Percentiles rank a stretch among this genome's conserved stretches.
Conservation (phyloP, 2,329 filamentous ascomycete genomes). For the Pseudogymnoascus sp. region DNA sequence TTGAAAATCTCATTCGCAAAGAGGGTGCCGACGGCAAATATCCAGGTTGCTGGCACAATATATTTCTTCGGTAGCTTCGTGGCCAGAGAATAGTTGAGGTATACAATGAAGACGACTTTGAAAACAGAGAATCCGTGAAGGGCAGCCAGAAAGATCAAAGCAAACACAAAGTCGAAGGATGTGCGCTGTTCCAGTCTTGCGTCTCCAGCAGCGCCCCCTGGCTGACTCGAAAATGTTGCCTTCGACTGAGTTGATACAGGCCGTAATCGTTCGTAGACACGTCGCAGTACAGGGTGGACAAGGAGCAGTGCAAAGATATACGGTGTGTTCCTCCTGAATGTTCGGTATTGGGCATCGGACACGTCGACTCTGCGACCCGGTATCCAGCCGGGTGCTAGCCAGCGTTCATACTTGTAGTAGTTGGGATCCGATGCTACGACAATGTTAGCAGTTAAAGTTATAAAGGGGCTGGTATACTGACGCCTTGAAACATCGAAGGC, state of each 20-base stretch:
- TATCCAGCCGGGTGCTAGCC: slow-evolving; percentile 80
- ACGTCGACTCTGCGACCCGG: slow-evolving; percentile 87
- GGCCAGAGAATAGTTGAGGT: slow-evolving; percentile 71
- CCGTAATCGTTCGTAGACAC: slow-evolving; percentile 51
- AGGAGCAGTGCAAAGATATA: slow-evolving; percentile 66
- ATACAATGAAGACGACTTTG: slow-evolving; percentile 76
- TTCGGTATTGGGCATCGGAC: slow-evolving; percentile 78
- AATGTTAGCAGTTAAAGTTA: slow-evolving; percentile 13
- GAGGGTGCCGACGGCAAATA: slow-evolving; percentile 75
- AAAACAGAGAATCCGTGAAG: slow-evolving; percentile 78
- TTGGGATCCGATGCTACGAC: slow-evolving; percentile 66
- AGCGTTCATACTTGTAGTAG: slow-evolving; percentile 62
- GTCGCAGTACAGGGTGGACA: slow-evolving; percentile 71
- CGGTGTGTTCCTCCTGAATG: slow-evolving; percentile 79
- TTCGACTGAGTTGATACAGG: slow-evolving; percentile 15
- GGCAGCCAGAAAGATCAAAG: slow-evolving; percentile 64
- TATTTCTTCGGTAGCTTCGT: slow-evolving; percentile 61
- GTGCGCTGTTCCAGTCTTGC: slow-evolving; percentile 59
- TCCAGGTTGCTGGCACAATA: slow-evolving; percentile 72
- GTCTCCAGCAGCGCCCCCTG: slow-evolving; percentile 35
- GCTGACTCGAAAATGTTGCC: slow-evolving; percentile 1
- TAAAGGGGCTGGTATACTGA: slow-evolving; percentile 33
- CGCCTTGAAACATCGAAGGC: slow-evolving; percentile 77
- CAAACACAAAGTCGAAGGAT: slow-evolving; percentile 77
- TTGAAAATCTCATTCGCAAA: slow-evolving; percentile 81